A percentile compares a stretch with the other conserved stretches of the same genome.
Evolutionary conservation across 495 filamentous ascomycete species (phyloP).

Genomic region (Gamarada debralockiae): DNA sequence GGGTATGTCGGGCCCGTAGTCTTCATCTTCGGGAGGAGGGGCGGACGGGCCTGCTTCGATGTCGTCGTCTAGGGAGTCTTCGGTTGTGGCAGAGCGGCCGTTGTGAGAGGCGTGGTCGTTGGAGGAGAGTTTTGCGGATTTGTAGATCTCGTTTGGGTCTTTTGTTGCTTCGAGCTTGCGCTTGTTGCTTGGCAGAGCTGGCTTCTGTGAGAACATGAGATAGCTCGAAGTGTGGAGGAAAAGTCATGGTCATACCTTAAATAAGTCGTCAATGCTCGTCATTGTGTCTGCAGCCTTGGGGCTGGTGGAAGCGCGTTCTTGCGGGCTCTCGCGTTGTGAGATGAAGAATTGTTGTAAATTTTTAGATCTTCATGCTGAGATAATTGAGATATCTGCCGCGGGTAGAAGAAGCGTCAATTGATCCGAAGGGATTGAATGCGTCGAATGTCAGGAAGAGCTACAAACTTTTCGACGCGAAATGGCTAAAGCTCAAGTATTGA

Average conservation of each 20-base stretch:
- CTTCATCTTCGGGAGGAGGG: slow-evolving; percentile 55
- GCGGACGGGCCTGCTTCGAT: slow-evolving; percentile 61
- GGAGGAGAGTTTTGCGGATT: slow-evolving; percentile 70
- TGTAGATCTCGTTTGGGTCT: slow-evolving; percentile 77
- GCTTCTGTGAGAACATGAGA: slow-evolving; percentile 40
- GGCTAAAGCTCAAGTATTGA: too few species aligned
- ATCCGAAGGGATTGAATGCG: too few species aligned
- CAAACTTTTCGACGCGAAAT: too few species aligned
- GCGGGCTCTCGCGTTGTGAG: not conserved
- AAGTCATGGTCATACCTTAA: slow-evolving; percentile 56
- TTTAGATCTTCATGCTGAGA: too few species aligned
- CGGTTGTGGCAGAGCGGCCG: slow-evolving; percentile 55
- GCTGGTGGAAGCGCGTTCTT: too few species aligned
- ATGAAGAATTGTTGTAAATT: not conserved
- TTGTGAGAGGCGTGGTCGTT: slow-evolving; percentile 61
- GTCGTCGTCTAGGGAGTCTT: slow-evolving; percentile 59
- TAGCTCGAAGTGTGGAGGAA: slow-evolving; percentile 10
- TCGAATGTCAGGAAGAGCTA: too few species aligned
- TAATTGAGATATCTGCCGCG: too few species aligned
- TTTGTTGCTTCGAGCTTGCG: slow-evolving; percentile 70
- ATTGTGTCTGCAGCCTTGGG: slow-evolving; percentile 35
- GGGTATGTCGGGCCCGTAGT: slow-evolving; percentile 53
- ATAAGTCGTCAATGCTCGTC: slow-evolving; percentile 78
- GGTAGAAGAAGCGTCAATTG: too few species aligned
- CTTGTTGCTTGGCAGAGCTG: slow-evolving; percentile 53